A percentile compares a stretch with the other conserved stretches of the same genome.
phyloP scores from a whole-genome alignment of 768 basidiomycete species.

The Mycena capillaripes region DNA sequence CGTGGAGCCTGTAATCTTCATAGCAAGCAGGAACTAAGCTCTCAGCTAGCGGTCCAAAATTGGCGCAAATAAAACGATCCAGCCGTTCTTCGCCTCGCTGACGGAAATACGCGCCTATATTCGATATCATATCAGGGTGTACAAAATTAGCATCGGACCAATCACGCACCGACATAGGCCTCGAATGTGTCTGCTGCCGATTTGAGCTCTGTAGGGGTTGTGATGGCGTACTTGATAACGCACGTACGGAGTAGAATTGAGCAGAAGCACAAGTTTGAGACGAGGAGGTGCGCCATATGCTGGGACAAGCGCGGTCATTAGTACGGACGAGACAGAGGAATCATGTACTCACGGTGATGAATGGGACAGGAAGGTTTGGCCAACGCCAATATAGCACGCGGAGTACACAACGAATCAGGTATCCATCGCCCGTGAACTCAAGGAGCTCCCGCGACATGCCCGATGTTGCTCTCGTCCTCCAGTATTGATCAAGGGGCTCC shows the following conservation, averaged over 20 bases:
- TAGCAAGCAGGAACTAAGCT: background rate
- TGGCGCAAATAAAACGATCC: background rate
- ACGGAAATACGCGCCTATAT: slow-evolving; percentile 3
- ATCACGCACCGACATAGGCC: background rate
- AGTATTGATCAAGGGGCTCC: slow-evolving; percentile 1
- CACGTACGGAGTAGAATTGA: slow-evolving; percentile 2
- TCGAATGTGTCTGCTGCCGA: background rate
- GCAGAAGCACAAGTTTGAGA: slow-evolving; percentile 10
- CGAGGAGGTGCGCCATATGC: background rate
- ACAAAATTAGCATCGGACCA: background rate
- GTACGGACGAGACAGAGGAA: background rate
- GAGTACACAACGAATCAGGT: slow-evolving; percentile 5
- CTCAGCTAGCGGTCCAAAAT: slow-evolving; percentile 4
- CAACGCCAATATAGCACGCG: slow-evolving; percentile 5
- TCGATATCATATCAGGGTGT: background rate
- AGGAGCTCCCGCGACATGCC: slow-evolving; percentile 10
- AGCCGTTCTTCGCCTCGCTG: background rate
- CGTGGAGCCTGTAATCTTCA: background rate
- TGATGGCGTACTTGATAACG: background rate
- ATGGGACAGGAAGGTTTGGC: background rate
- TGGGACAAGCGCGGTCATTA: background rate
- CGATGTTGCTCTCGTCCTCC: slow-evolving; percentile 2
- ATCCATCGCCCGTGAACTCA: slow-evolving; percentile 12
- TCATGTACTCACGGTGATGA: background rate
- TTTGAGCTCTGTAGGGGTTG: background rate